Evolutionary conservation across 2,329 filamentous ascomycete genomes (phyloP).

Genomic region (Penicillium sp.): DNA sequence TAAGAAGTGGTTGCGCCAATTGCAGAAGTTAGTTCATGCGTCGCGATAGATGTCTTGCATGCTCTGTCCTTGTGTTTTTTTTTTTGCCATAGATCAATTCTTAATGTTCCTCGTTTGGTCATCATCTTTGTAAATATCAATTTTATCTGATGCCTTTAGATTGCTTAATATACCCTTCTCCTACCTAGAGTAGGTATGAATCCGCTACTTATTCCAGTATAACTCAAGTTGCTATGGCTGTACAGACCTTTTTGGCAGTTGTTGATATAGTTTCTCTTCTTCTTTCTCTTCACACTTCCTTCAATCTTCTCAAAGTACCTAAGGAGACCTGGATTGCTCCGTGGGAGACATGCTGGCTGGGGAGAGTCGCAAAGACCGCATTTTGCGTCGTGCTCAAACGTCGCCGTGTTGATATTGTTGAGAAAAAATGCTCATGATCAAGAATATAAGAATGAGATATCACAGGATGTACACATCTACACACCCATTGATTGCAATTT

Average conservation of each 20-base stretch:
- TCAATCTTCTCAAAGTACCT: no score
- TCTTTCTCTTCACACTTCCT: no score
- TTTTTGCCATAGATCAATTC: slow-evolving; percentile 9
- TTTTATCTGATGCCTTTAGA: background rate
- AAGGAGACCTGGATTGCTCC: no score
- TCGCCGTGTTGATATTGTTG: no score
- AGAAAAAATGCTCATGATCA: no score
- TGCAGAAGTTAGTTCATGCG: slow-evolving; percentile 67
- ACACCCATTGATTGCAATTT: background rate
- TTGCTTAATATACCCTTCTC: slow-evolving; percentile 5
- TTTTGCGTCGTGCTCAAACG: no score
- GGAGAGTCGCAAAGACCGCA: no score
- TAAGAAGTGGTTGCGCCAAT: slow-evolving; percentile 72
- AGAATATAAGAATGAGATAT: no score
- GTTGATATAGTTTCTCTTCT: no score
- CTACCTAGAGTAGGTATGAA: background rate
- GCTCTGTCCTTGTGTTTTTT: background rate
- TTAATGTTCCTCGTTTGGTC: background rate
- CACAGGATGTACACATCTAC: background rate
- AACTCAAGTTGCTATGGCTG: background rate
- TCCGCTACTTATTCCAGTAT: background rate
- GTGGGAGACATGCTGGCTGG: no score
- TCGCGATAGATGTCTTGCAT: slow-evolving; percentile 10
- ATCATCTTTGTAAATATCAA: slow-evolving; percentile 1
- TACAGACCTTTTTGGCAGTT: no score